A percentile compares a stretch with the other conserved stretches of the same genome.
Evolutionary conservation across 257 asterid species (phyloP).

Genomic region (Solanum ossicruentum): DNA sequence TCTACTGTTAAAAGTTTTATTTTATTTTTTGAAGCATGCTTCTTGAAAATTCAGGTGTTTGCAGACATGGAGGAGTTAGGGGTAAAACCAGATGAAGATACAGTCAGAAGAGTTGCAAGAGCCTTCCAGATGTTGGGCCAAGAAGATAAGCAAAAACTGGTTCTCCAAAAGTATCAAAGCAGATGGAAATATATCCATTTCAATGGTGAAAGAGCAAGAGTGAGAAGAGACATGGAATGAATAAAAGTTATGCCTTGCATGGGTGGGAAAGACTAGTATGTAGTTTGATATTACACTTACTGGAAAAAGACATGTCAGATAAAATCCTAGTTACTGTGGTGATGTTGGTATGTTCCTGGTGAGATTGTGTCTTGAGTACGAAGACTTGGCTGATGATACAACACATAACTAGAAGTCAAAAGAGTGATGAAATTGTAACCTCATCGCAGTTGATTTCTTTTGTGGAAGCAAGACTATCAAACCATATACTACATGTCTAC

Average conservation of each 20-base stretch:
- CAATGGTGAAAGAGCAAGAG: slow-evolving; percentile 63
- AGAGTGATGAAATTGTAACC: background rate
- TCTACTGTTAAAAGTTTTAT: background rate
- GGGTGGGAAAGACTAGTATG: background rate
- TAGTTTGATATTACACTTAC: background rate
- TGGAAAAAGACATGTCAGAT: background rate
- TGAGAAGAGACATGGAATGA: background rate
- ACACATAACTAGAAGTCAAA: background rate
- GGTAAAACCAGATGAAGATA: slow-evolving; percentile 80
- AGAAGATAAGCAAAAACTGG: slow-evolving; percentile 39
- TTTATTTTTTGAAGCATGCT: background rate
- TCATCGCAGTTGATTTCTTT: background rate
- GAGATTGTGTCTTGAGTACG: background rate
- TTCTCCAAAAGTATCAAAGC: slow-evolving; percentile 9
- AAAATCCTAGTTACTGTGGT: background rate
- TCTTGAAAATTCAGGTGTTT: slow-evolving; percentile 38
- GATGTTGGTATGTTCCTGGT: background rate
- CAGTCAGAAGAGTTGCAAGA: slow-evolving; percentile 48
- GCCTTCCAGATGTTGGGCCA: slow-evolving; percentile 60
- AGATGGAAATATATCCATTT: slow-evolving; percentile 31
- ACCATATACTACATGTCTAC: background rate
- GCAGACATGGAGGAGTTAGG: slow-evolving; percentile 97
- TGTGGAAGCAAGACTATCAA: background rate
- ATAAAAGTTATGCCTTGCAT: background rate
- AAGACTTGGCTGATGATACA: background rate